Base-by-base conservation (phyloP, 2,329 filamentous ascomycete genomes). In the Huntiella abstrusa region DNA sequence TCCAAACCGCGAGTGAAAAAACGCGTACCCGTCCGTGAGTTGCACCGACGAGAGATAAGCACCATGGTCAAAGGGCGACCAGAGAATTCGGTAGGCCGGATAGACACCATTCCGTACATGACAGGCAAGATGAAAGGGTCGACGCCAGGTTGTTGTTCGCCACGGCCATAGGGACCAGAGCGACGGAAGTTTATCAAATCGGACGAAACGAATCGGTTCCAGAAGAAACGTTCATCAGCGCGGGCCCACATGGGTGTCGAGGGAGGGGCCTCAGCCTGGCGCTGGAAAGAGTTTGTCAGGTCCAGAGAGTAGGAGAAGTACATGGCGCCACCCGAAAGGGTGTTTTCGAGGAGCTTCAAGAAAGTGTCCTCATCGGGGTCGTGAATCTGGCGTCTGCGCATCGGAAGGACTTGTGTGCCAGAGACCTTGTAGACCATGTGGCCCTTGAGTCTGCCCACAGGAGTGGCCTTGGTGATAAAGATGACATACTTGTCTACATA, bases 231-330 rank as follows among this genome's bases (percentile, higher is more conserved):
- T 59, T 96, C 87, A 61, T 98, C 91, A 52, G 88, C 80, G 54
- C 86, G 72, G 68, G 82, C 80, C 91, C 91, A 98, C 49, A 96
- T 64, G 10, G 91, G 87, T 47, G 71, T 67, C 12, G 73, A 72
- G 47, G 67, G 64, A 59, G 93, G 77, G 53, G 76, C 68, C 54
- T 87, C 77, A 3, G 87, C 78, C 60, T 96, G 91, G 52, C 91
- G 78, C 65, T 98, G 91, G 66, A 96, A 94, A 59, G 77, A 87
- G 68, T 93, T 98, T 55, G 91, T 98, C 53, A 98, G 73, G 62
- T 98, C 91, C 60, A 93, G 76, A 6, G 87, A 88, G 67, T 98
- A 98, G 48, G 91, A 96, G 58, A 95, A 98, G 71, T 93, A 96
- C 80, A 96, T 86, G 6, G 88, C 85, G 0, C 83, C 83, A 10